phyloP scores from a whole-genome alignment of 352 stramenopile species.

The Plasmopara halstedii region DNA sequence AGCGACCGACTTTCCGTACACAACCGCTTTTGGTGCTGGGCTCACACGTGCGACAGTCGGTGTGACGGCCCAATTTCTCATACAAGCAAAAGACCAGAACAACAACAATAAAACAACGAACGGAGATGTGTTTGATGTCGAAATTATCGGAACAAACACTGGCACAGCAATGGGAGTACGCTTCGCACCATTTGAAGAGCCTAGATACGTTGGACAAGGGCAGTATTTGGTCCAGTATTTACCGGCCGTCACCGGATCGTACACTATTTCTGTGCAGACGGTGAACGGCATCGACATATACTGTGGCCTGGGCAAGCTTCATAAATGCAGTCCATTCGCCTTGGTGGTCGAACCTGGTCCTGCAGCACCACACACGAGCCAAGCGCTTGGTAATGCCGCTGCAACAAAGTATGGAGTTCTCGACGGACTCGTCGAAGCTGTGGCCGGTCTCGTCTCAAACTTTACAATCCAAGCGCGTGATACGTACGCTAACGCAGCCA shows the following conservation, averaged over 20 bases:
- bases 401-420: constrained; percentile 54
- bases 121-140: constrained; percentile 72
- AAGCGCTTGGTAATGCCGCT: constrained; percentile 67
- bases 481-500: constrained; percentile 84
- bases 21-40: constrained; percentile 81
- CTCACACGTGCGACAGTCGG: constrained; percentile 74
- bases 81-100: constrained; percentile 91
- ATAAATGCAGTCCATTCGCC: constrained; percentile 93
- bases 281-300: constrained; percentile 92
- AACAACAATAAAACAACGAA: constrained; percentile 88
- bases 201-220: constrained; percentile 86
- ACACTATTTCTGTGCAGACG: constrained; percentile 87
- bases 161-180: constrained; percentile 9
- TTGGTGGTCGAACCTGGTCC: constrained; percentile 82
- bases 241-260: constrained; percentile 74
- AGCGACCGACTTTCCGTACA: constrained; percentile 93
- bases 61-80: constrained; percentile 83
- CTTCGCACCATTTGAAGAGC: constrained; percentile 54
- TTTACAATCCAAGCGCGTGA: constrained; percentile 96
- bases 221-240: constrained; percentile 90
- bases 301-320: constrained; percentile 82
- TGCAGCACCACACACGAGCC: constrained; percentile 84
- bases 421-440: constrained; percentile 86
- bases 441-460: constrained; percentile 87
- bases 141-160: constrained; percentile 28